Evolutionary conservation across 2,329 filamentous ascomycete genomes (phyloP).

Genomic region (Colletotrichum tropicicola): DNA sequence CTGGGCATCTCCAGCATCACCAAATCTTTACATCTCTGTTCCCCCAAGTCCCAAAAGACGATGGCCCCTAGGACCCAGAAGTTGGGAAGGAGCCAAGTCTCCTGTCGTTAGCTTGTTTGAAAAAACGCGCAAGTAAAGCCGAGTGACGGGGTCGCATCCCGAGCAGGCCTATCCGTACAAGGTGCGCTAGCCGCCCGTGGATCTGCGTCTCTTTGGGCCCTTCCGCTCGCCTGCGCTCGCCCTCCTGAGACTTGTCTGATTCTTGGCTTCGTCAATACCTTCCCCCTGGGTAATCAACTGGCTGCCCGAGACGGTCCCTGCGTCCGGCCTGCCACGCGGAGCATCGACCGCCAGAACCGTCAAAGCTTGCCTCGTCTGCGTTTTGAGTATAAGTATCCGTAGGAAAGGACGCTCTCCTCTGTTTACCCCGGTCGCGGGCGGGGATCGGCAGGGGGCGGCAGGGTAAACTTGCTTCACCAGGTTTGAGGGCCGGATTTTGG

Average conservation of each 20-base stretch:
- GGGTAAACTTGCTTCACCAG: slow-evolving; percentile 22
- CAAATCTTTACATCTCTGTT: too few relatives aligned
- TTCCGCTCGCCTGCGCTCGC: not conserved
- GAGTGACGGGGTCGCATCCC: slow-evolving; percentile 1
- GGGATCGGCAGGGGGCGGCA: slow-evolving; percentile 3
- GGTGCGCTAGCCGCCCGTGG: slow-evolving; percentile 8
- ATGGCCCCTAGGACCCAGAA: too few relatives aligned
- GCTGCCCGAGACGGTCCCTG: too few relatives aligned
- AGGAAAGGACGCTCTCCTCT: too few relatives aligned
- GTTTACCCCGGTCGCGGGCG: not conserved
- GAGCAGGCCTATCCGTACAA: not conserved
- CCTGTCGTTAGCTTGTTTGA: slow-evolving; percentile 1
- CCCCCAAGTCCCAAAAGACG: too few relatives aligned
- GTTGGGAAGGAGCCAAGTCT: slow-evolving; percentile 11
- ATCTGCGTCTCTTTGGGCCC: not conserved
- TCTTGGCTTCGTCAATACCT: not conserved
- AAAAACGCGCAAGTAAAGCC: slow-evolving; percentile 3
- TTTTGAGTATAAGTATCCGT: too few relatives aligned
- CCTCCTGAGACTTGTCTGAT: slow-evolving; percentile 8
- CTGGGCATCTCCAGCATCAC: too few relatives aligned
- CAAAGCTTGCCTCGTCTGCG: slow-evolving; percentile 10
- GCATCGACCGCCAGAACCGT: too few relatives aligned
- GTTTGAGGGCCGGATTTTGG: not conserved
- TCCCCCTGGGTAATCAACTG: slow-evolving; percentile 5
- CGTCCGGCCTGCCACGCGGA: too few relatives aligned